phyloP scores from a whole-genome alignment of 2,329 filamentous ascomycete genomes.

The Diplodia sapinea region DNA sequence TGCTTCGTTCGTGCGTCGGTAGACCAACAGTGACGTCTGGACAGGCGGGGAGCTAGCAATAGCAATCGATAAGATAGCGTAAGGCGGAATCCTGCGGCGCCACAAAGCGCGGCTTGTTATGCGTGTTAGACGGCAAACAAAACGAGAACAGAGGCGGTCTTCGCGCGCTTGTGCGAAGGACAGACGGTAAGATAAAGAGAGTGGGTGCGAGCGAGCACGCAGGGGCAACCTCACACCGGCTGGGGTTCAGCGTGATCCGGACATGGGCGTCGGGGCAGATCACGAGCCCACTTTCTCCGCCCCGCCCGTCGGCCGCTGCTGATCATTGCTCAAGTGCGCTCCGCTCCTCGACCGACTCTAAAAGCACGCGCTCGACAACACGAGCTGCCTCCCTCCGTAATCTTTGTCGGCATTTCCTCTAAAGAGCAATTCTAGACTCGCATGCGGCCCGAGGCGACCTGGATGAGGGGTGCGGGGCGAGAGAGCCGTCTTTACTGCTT shows the following conservation, averaged over 20 bases:
- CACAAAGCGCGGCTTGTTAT: slow-evolving; percentile 4
- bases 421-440: not conserved
- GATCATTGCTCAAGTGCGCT: not conserved
- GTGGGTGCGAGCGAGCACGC: not conserved
- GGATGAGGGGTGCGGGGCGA: not conserved
- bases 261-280: slow-evolving; percentile 22
- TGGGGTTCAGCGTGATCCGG: slow-evolving; percentile 12
- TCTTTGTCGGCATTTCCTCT: not conserved
- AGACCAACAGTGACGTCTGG: not conserved
- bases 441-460: not conserved
- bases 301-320: not conserved
- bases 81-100: slow-evolving; percentile 24
- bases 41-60: slow-evolving; percentile 15
- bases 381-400: not conserved
- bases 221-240: slow-evolving; percentile 10
- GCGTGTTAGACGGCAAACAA: not conserved
- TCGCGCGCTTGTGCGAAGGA: not conserved
- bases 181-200: not conserved
- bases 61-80: slow-evolving; percentile 26
- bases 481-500: slow-evolving; percentile 9
- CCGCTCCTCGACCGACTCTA: not conserved
- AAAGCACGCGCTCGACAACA: not conserved
- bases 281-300: slow-evolving; percentile 19
- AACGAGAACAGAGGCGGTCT: not conserved
- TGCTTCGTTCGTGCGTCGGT: not conserved